These are phyloP conservation scores for Candolleomyces eurysporus DNA, from an alignment of 768 basidiomycete species.

Conservation along the genomic window DNA sequence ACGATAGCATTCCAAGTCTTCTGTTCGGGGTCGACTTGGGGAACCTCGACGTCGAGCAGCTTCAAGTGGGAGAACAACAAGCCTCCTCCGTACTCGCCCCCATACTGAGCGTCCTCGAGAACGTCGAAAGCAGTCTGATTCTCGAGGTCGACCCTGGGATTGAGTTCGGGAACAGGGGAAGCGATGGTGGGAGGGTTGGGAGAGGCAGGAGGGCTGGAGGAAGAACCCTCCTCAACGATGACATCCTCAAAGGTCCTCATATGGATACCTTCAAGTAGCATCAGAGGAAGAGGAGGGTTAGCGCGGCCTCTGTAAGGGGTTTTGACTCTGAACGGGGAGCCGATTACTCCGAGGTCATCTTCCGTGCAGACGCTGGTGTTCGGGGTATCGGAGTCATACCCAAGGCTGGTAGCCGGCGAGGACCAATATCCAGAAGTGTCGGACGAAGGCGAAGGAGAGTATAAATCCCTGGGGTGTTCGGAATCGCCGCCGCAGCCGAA, in stretches of 20 bases:
- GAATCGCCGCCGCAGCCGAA: no score
- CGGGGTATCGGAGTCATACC: no score
- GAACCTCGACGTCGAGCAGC: neutral
- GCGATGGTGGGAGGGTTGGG: neutral
- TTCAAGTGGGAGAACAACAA: neutral
- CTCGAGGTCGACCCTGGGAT: neutral
- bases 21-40: neutral
- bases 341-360: neutral
- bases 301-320: neutral
- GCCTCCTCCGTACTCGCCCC: neutral
- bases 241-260: no score
- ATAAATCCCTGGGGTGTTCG: no score
- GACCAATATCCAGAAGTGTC: no score
- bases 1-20: no score
- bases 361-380: neutral
- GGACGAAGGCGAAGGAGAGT: no score
- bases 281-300: neutral
- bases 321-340: no score
- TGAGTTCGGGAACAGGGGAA: neutral
- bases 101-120: neutral
- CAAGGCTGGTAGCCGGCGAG: no score
- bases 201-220: no score
- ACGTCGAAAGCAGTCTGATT: neutral
- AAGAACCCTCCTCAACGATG: no score
- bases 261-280: no score